These are phyloP conservation scores for Chamaecyparis obtusa DNA, from an alignment of 75 land plant genomes.

Conservation along the genomic window DNA sequence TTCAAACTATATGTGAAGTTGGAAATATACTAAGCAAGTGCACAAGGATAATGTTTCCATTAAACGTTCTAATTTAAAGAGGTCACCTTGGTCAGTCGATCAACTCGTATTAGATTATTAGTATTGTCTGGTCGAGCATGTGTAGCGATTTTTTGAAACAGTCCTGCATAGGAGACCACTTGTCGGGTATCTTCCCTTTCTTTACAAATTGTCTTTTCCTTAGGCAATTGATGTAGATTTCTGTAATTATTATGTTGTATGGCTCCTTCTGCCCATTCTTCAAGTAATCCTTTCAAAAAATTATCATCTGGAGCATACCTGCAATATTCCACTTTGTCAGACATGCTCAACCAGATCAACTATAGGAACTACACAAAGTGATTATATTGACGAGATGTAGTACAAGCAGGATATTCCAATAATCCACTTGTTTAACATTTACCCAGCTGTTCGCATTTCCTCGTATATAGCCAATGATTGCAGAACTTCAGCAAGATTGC, in stretches of 20 bases:
- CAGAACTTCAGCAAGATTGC: conserved; percentile 68
- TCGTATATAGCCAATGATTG: conserved; percentile 71
- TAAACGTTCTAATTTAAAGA: neutral
- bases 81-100: conserved; percentile 70
- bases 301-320: conserved; percentile 74
- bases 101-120: conserved; percentile 34
- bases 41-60: neutral
- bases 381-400: neutral
- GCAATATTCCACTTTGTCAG: conserved; percentile 11
- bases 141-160: conserved; percentile 63
- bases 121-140: conserved; percentile 35
- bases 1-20: neutral
- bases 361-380: neutral
- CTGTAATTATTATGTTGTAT: conserved; percentile 20
- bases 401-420: conserved; percentile 2
- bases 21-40: neutral
- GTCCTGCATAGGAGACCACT: conserved; percentile 14
- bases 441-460: conserved; percentile 89
- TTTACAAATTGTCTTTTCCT: neutral
- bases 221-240: conserved; percentile 6
- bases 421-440: conserved; percentile 6
- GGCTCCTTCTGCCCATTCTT: conserved; percentile 90
- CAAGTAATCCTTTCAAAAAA: conserved; percentile 59
- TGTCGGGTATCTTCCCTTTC: conserved; percentile 11
- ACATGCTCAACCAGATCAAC: neutral